Base-by-base conservation (phyloP, 108 stramenopile genomes). In the Aureococcus anophagefferens region DNA sequence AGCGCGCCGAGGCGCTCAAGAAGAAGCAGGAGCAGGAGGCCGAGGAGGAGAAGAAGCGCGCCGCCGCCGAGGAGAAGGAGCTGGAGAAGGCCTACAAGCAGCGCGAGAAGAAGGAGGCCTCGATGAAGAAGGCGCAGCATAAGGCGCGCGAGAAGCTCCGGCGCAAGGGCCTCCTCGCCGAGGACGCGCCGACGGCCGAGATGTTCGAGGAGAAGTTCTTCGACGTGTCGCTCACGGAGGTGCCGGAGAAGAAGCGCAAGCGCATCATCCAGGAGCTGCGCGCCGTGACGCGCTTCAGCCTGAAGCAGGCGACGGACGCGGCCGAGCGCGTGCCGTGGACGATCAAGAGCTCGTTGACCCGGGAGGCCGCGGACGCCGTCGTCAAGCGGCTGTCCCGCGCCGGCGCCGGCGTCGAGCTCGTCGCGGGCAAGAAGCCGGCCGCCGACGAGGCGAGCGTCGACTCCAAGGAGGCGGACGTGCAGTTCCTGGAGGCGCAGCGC, bases 271-370 rank as follows among this genome's bases (percentile, higher is more conserved):
- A n/a, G n/a, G n/a, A n/a, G n/a, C n/a, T n/a, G n/a, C n/a, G n/a
- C n/a, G n/a, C n/a, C n/a, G n/a, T n/a, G n/a, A n/a, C n/a, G n/a
- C n/a, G n/a, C n/a, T n/a, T n/a, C n/a, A n/a, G n/a, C n/a, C n/a
- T n/a, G n/a, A n/a, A n/a, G n/a, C n/a, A n/a, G n/a, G n/a, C n/a
- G n/a, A n/a, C n/a, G n/a, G n/a, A n/a, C n/a, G n/a, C n/a, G 46
- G 68, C 44, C 30, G 68, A 68, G 68, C 44, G 68, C 45, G 68
- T 46, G 68, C 46, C 44, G 68, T 17, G 68, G 68, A 68, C 44
- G 46, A 45, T 46, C 68, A 68, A 45, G 68, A 68, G 30, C 30
- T 68, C 44, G 68, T 46, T 68, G 13, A 29, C 28, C 44, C 68
- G 46, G 29, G 7, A 45, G 45, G 46, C 45, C 45, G 13, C 46